Evolutionary conservation across 441 rosid species (phyloP), one percentile per base, ranked within the genome.

Genomic region (Sinapis alba): DNA sequence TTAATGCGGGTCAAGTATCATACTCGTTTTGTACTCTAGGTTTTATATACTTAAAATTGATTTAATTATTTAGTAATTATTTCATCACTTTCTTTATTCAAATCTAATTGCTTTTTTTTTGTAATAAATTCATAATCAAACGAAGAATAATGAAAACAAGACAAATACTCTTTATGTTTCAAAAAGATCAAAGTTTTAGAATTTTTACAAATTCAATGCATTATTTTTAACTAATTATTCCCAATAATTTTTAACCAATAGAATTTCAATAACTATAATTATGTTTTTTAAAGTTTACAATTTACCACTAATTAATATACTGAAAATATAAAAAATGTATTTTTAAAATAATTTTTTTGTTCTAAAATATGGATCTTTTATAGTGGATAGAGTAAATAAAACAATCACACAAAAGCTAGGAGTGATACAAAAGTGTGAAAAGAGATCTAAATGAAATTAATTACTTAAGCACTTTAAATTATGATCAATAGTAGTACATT

Each of bases 1-100:
- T 64, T 57, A 43, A 43, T 64, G 62, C 43, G 68, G 72, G 62
- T 59, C 15, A 77, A 71, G 80, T 71, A 71, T 71, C 63, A 0
- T 58, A 8, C 75, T 71, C 75, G 59, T 75, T 24, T 60, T 53
- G 28, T 47, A 19, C 79, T 56, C 26, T 10, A 61, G 62, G 32
- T 57, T 24, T 57, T 57, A 24, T 24, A 6, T 57, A 23, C 32
- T 56, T 23, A 8, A n/a, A 5, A 43, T 43, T 36, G 11, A 45
- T 67, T 43, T 36, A 36, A 45, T 51, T 7, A 10, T 2, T 24
- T 36, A n/a, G n/a, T n/a, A n/a, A n/a, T n/a, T n/a, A 4, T 24
- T 26, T 15, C 12, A 1, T 60, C 21, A 53, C 3, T 16, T 15
- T 19, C 4, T 51, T 28, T 47, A 16, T 47, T 27, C 2, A 28